Conservation (phyloP, 164 flowering plant species). For the Chimonanthus praecox region DNA sequence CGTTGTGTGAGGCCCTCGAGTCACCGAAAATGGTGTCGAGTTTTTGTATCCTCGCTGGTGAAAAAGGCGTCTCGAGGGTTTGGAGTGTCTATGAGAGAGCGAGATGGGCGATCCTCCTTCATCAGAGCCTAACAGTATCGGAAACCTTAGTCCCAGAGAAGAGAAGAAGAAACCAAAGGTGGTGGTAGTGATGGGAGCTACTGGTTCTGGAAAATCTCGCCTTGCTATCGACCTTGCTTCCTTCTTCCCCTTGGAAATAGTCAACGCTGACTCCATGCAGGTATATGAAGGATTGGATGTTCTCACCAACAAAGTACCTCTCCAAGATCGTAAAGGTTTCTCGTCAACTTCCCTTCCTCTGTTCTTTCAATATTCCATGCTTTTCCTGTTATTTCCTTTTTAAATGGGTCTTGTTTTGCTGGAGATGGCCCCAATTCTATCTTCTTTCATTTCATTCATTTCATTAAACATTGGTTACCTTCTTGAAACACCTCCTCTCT, state of each 20-base stretch:
- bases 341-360: neutral
- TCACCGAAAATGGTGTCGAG: no score
- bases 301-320: slow-evolving; percentile 86
- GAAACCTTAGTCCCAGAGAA: slow-evolving; percentile 16
- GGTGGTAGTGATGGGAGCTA: slow-evolving; percentile 84
- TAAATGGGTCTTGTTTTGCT: neutral
- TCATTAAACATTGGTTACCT: no score
- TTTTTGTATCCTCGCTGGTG: no score
- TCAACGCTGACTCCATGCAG: slow-evolving; percentile 98
- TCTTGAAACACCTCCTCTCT: no score
- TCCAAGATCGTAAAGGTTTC: slow-evolving; percentile 66
- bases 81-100: neutral
- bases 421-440: no score
- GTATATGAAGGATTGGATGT: slow-evolving; percentile 72
- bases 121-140: slow-evolving; percentile 8
- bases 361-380: neutral
- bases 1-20: no score
- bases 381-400: neutral
- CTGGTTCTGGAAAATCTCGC: slow-evolving; percentile 80
- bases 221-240: slow-evolving; percentile 82
- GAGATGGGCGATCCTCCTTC: neutral
- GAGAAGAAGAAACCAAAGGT: slow-evolving; percentile 43
- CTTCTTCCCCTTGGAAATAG: slow-evolving; percentile 73
- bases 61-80: no score
- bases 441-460: no score